Percentiles rank a stretch among this genome's conserved stretches.
Evolutionary conservation across 2,329 filamentous ascomycete species (phyloP).

Genomic region (Venturiaceae sp.): DNA sequence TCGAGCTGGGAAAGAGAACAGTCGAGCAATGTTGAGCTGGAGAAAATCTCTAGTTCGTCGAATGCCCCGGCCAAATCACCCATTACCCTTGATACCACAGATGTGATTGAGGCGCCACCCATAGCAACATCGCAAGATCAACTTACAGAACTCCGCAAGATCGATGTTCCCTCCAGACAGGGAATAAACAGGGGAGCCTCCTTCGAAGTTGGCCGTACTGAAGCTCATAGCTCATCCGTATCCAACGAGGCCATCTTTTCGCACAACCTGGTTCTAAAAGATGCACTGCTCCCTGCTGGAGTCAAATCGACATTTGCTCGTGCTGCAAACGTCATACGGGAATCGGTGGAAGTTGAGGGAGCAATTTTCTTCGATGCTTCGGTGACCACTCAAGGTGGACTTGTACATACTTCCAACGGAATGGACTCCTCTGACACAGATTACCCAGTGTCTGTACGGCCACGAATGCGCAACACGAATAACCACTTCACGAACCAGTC

Average conservation of each 20-base stretch:
- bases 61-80: not conserved
- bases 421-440: not conserved
- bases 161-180: not conserved
- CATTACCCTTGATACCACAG: not conserved
- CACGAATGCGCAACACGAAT: not conserved
- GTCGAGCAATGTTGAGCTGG: not conserved
- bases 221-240: not conserved
- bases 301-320: slow-evolving; percentile 4
- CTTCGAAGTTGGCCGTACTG: not conserved
- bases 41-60: too few relatives aligned
- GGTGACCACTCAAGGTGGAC: not conserved
- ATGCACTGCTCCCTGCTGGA: not conserved
- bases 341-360: slow-evolving; percentile 8
- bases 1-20: not conserved
- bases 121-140: not conserved
- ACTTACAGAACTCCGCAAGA: not conserved
- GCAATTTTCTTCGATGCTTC: slow-evolving; percentile 7
- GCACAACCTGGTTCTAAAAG: not conserved
- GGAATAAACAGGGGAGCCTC: not conserved
- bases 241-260: not conserved
- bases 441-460: not conserved
- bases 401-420: not conserved
- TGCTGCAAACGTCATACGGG: slow-evolving; percentile 3
- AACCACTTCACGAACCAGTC: not conserved
- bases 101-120: not conserved